Percentiles rank a stretch among this genome's conserved stretches.
Evolutionary conservation across 2,329 filamentous ascomycete species (phyloP).

Genomic region (Aschersonia sp.): DNA sequence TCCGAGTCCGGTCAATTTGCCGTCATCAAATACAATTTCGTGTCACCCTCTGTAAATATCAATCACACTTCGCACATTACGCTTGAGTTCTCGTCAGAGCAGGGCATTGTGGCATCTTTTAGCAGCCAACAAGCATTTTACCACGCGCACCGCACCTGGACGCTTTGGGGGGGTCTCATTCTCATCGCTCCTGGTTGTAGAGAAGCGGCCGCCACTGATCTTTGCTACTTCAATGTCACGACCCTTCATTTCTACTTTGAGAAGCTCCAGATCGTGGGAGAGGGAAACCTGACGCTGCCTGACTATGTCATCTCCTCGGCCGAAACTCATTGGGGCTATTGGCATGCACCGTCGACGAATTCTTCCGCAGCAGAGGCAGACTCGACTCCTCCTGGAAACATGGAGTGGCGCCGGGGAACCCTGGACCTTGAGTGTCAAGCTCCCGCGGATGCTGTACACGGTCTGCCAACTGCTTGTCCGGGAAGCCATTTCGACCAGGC

Average conservation of each 20-base stretch:
- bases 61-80: not conserved
- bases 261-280: not conserved
- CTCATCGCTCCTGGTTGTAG: conserved; percentile 5
- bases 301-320: not conserved
- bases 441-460: conserved; percentile 9
- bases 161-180: not conserved
- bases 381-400: too few species aligned
- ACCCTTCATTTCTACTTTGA: conserved; percentile 5
- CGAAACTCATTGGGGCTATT: not conserved
- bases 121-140: not conserved
- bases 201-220: conserved; percentile 8
- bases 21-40: conserved; percentile 11
- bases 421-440: conserved; percentile 2
- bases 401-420: not conserved
- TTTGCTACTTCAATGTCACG: conserved; percentile 13
- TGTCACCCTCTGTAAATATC: conserved; percentile 12
- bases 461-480: conserved; percentile 12
- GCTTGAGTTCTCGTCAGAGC: not conserved
- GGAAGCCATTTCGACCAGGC: conserved; percentile 13
- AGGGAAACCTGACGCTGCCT: not conserved
- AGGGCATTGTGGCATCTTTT: not conserved
- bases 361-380: too few species aligned
- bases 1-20: conserved; percentile 9
- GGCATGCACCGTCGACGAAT: not conserved
- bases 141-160: not conserved